Evolutionary conservation across 345 rosid genomes (phyloP).

Genomic region (Acer negundo): DNA sequence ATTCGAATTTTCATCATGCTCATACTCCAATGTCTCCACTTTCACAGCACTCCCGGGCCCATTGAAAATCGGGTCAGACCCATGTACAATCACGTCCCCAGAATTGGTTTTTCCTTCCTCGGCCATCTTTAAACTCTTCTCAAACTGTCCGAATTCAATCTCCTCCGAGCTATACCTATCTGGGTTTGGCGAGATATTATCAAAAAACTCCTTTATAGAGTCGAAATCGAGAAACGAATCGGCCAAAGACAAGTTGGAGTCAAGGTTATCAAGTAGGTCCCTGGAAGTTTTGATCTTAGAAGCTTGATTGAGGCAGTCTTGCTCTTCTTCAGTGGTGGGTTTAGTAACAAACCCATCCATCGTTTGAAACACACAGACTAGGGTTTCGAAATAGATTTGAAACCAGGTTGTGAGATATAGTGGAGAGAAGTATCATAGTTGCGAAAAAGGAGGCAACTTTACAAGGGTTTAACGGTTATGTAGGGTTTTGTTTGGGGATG

Average conservation of each 20-base stretch:
- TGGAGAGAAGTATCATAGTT: constrained; percentile 25
- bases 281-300: constrained; percentile 34
- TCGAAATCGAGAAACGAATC: constrained; percentile 73
- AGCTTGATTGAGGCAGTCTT: constrained; percentile 28
- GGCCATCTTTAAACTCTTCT: constrained; percentile 32
- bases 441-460: neutral
- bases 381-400: constrained; percentile 2
- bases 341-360: constrained; percentile 57
- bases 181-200: constrained; percentile 28
- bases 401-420: neutral
- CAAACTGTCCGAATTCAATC: constrained; percentile 36
- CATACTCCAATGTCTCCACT: constrained; percentile 36
- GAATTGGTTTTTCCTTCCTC: constrained; percentile 26
- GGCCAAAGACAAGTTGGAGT: constrained; percentile 33
- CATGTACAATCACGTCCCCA: constrained; percentile 11
- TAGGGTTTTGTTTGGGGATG: constrained; percentile 6
- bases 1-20: constrained; percentile 31
- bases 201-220: constrained; percentile 52
- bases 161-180: constrained; percentile 34
- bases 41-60: constrained; percentile 23
- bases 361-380: constrained; percentile 15
- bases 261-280: constrained; percentile 36
- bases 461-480: neutral
- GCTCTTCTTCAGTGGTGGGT: constrained; percentile 34
- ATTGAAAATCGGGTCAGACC: constrained; percentile 21